Evolutionary conservation across 1,284 basidiomycete genomes (phyloP), one percentile per base, ranked within the genome.

Genomic region (Melampsora abietis-canadensis): DNA sequence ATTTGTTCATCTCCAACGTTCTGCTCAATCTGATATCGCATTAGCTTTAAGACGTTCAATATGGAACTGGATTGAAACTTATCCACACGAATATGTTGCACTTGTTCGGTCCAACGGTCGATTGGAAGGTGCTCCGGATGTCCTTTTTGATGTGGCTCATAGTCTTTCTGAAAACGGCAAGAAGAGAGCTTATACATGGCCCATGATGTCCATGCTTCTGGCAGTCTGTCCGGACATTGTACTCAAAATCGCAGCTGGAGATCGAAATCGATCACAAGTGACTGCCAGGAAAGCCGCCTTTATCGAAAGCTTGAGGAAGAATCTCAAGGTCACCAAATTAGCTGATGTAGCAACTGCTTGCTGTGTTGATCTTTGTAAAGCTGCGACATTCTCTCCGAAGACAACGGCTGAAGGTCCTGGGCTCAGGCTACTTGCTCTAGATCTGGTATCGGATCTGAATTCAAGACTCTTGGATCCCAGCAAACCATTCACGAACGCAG

Each of bases 31-130:
- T 4, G 88, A 89, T 0, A 85, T 94, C 44, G 88, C 92, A 0
- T 84, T 87, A 6, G 88, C 89, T 21, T 84, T 97, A 44, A 87
- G 92, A 17, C 86, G 87, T 46, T 91, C 91, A 0, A 85, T 96
- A 37, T 95, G 93, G 92, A 92, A 91, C 76, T 97, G 92, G 92
- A 89, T 96, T 65, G 89, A 91, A 63, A 85, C 88, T 17, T 91
- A 90, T 80, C 90, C 92, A 0, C 83, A 85, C 14, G 92, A 97
- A 80, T 96, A 89, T 81, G 89, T 89, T 66, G 88, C 90, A 4
- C 85, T 89, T 4, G 85, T 92, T 54, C 85, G 86, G 2, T 68
- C 78, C 48, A 78, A 77, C 21, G 77, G 79, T 19, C 77, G 80
- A 7, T 74, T 82, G 3, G 81, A 82, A 67, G 81, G 81, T 21